These are phyloP conservation scores for Prunus yedoensis DNA, from an alignment of 331 rosid species.

Conservation along the genomic window DNA sequence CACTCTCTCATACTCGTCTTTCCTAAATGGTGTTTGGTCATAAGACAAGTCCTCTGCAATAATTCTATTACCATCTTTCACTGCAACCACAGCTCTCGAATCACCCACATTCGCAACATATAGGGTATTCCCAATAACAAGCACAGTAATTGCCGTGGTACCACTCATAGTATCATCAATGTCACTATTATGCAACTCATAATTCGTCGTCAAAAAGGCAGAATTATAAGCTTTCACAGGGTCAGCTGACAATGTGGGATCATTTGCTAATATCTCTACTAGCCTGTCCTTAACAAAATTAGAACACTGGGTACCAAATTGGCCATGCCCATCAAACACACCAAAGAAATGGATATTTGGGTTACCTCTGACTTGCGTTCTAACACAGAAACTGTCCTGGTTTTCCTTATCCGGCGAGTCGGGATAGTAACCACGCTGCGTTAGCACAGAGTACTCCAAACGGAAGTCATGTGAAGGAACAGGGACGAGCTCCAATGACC, in stretches of 20 bases:
- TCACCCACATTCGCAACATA: constrained; percentile 92
- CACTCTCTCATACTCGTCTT: constrained; percentile 88
- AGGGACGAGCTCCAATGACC: constrained; percentile 54
- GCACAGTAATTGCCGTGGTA: constrained; percentile 86
- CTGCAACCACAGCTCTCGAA: constrained; percentile 85
- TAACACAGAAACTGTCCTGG: constrained; percentile 74
- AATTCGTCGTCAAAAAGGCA: constrained; percentile 58
- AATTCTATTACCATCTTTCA: constrained; percentile 68
- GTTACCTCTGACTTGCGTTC: constrained; percentile 74
- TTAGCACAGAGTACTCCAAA: constrained; percentile 72
- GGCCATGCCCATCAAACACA: constrained; percentile 95
- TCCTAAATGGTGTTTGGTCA: constrained; percentile 94
- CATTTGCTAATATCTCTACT: constrained; percentile 55
- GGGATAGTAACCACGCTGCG: constrained; percentile 94
- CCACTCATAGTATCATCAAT: constrained; percentile 96
- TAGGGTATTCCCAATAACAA: constrained; percentile 69
- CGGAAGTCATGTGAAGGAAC: constrained; percentile 72
- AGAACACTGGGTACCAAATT: constrained; percentile 72
- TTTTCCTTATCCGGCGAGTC: constrained; percentile 75
- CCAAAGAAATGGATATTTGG: constrained; percentile 83
- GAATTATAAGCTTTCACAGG: constrained; percentile 72
- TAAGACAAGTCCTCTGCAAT: constrained; percentile 75
- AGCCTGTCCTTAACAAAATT: constrained; percentile 72
- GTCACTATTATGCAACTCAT: constrained; percentile 55
- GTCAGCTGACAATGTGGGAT: constrained; percentile 56